These are phyloP conservation scores for Medicago ruthenica DNA, from an alignment of 306 rosid species.

Conservation along the genomic window DNA sequence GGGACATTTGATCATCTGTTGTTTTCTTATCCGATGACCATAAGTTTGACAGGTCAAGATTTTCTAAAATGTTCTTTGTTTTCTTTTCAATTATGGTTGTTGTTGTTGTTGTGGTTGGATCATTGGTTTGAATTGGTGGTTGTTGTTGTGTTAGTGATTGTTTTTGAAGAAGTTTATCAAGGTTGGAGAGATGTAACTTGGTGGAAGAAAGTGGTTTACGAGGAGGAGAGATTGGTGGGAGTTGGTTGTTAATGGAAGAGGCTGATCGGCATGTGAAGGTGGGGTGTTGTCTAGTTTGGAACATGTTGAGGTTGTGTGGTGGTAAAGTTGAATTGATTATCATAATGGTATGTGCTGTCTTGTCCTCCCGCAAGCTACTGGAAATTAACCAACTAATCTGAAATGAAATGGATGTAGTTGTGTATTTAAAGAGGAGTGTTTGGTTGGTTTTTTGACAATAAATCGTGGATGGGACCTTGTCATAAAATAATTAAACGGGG, in stretches of 20 bases:
- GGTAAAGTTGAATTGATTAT: constrained; percentile 58
- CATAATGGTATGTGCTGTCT: constrained; percentile 12
- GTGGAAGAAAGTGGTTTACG: constrained; percentile 35
- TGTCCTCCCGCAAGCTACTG: not conserved
- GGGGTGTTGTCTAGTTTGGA: constrained; percentile 45
- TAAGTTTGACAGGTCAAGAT: constrained; percentile 59
- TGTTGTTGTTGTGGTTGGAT: not conserved
- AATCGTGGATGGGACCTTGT: not conserved
- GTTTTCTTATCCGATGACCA: constrained; percentile 73
- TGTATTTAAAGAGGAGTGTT: constrained; percentile 27
- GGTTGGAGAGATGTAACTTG: constrained; percentile 70
- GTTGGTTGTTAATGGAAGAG: constrained; percentile 38
- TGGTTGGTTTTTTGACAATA: constrained; percentile 18
- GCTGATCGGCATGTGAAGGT: constrained; percentile 50
- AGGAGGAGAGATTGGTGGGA: constrained; percentile 6
- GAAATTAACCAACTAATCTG: constrained; percentile 9
- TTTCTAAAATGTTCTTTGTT: constrained; percentile 55
- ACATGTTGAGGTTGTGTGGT: constrained; percentile 52
- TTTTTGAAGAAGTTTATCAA: constrained; percentile 73
- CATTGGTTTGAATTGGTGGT: not conserved
- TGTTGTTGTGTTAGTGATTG: constrained; percentile 5
- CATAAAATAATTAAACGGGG: not conserved
- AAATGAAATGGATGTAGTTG: not conserved
- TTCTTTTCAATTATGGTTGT: constrained; percentile 42
- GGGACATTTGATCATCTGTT: constrained; percentile 78